Evolutionary conservation across 2,329 filamentous ascomycete species (phyloP).

Genomic region (Ceratocystis alfenasii): DNA sequence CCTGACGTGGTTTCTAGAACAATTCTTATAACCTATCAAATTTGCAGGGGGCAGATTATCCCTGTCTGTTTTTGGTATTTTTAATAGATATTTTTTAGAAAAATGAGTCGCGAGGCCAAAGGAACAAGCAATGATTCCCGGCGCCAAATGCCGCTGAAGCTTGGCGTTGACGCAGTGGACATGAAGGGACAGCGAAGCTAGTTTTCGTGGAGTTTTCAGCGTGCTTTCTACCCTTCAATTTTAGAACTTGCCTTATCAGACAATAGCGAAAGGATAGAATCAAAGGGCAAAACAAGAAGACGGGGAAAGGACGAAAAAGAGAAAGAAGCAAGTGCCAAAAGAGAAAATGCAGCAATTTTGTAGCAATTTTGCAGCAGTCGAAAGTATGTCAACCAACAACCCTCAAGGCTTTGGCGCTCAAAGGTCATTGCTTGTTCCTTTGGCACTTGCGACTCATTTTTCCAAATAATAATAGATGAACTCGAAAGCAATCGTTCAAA

Average conservation of each 20-base stretch:
- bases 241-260: constrained; percentile 17
- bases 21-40: no score
- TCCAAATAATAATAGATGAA: no score
- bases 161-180: background rate
- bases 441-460: no score
- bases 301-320: background rate
- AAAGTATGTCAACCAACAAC: background rate
- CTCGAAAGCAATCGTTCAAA: no score
- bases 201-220: background rate
- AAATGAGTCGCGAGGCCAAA: no score
- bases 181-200: background rate
- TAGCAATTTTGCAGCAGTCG: background rate
- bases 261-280: background rate
- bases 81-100: no score
- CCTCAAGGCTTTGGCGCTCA: background rate
- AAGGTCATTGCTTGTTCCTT: background rate
- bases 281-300: no score
- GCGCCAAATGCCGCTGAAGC: no score
- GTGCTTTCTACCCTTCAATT: background rate
- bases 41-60: no score
- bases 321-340: background rate
- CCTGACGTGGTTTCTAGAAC: no score
- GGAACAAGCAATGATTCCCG: no score
- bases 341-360: background rate
- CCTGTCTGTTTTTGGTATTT: no score